Conservation (phyloP, 805 yeast species). For the Grigorovia humatica region DNA sequence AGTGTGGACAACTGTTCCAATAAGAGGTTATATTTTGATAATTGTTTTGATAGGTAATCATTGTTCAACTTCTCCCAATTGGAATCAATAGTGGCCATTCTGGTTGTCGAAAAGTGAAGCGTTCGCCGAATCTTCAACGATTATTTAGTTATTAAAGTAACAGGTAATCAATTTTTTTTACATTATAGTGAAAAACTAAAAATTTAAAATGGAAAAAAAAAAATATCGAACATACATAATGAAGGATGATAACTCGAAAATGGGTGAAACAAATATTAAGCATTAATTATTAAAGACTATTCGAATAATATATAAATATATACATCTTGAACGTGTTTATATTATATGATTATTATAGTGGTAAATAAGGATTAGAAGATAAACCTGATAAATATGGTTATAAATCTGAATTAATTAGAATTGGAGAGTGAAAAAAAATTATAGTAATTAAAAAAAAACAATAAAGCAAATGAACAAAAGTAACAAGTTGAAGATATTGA, state of each 20-base stretch:
- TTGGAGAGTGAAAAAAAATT: neutral
- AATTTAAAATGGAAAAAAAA: neutral
- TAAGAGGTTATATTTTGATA: conserved; percentile 21
- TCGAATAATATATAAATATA: too few species aligned
- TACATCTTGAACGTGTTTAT: neutral
- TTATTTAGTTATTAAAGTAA: neutral
- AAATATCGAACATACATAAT: neutral
- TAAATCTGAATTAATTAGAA: too few species aligned
- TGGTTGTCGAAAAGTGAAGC: too few species aligned
- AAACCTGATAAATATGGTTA: neutral
- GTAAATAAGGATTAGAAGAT: neutral
- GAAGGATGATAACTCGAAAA: neutral
- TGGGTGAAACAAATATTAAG: neutral
- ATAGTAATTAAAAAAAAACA: too few species aligned
- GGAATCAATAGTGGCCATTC: neutral
- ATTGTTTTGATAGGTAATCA: conserved; percentile 19
- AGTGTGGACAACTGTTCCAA: conserved; percentile 21
- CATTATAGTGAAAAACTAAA: neutral
- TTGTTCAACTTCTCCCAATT: conserved; percentile 7
- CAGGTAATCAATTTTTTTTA: neutral
- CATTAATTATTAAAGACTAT: neutral
- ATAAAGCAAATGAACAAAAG: neutral
- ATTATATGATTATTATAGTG: neutral
- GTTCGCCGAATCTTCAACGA: neutral
- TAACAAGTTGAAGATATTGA: neutral